These are phyloP conservation scores for Alternaria triticimaculans DNA, from an alignment of 2,329 filamentous ascomycete species.

Conservation along the genomic window DNA sequence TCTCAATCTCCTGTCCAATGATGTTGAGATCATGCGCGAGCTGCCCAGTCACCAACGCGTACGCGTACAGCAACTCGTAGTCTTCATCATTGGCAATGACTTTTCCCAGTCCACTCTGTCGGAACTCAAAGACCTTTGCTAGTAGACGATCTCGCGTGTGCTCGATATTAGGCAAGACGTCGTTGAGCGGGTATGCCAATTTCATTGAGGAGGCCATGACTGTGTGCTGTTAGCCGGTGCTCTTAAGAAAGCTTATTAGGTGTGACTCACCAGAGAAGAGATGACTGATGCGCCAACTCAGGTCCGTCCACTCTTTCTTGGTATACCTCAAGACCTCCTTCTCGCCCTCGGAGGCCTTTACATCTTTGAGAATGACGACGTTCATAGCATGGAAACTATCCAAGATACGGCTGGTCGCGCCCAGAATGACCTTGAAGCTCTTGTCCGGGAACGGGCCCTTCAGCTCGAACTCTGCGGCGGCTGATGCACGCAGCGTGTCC, in stretches of 20 bases:
- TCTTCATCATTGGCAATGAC: conserved; percentile 72
- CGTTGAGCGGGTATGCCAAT: conserved; percentile 90
- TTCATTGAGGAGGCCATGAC: conserved; percentile 94
- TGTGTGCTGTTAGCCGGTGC: conserved; percentile 23
- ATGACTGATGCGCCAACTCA: conserved; percentile 91
- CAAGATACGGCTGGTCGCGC: conserved; percentile 81
- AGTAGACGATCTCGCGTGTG: conserved; percentile 82
- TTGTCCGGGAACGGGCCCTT: conserved; percentile 82
- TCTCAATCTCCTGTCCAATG: conserved; percentile 63
- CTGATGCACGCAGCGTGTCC: conserved; percentile 74
- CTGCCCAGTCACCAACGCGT: conserved; percentile 71
- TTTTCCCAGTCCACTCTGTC: conserved; percentile 67
- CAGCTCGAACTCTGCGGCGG: conserved; percentile 86
- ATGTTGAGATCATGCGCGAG: conserved; percentile 62
- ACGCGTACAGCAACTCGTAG: conserved; percentile 91
- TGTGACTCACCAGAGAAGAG: conserved; percentile 66
- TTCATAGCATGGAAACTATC: conserved; percentile 98
- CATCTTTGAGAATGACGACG: conserved; percentile 82
- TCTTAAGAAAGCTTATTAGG: not conserved
- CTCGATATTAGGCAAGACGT: conserved; percentile 83
- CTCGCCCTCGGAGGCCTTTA: conserved; percentile 78
- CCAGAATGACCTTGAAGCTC: conserved; percentile 75
- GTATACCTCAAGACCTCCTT: conserved; percentile 81
- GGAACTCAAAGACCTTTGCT: conserved; percentile 85
- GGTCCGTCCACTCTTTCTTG: conserved; percentile 74